A percentile compares a stretch with the other conserved stretches of the same genome.
Evolutionary conservation across 1,284 basidiomycete species (phyloP).

Genomic region (Tetrapyrgos nigripes): DNA sequence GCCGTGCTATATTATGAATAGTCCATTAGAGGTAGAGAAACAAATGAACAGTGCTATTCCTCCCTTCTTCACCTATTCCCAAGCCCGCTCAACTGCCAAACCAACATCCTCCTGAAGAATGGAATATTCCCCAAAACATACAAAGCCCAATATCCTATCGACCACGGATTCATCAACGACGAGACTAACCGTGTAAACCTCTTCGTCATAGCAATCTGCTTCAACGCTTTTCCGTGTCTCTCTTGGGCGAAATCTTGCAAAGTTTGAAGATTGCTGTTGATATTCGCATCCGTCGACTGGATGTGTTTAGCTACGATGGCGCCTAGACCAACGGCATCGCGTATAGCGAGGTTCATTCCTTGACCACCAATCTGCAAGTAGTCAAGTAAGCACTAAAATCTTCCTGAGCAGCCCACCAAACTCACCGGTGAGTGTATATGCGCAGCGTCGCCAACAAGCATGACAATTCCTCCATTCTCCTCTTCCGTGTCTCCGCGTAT

Average conservation of each 20-base stretch:
- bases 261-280: not conserved
- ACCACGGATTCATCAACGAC: not conserved
- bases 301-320: constrained; percentile 12
- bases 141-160: not conserved
- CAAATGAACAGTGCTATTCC: too few species aligned
- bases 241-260: constrained; percentile 4
- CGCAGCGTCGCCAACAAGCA: constrained; percentile 50
- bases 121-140: not conserved
- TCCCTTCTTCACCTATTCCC: constrained; percentile 7
- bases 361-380: constrained; percentile 22
- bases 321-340: constrained; percentile 45
- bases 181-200: not conserved
- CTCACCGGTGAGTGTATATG: constrained; percentile 48
- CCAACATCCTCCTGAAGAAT: not conserved
- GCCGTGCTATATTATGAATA: too few species aligned
- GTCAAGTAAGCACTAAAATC: not conserved
- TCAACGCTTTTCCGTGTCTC: not conserved
- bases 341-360: constrained; percentile 53
- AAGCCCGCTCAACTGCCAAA: constrained; percentile 6
- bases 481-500: constrained; percentile 17
- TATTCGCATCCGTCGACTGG: not conserved
- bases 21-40: too few species aligned
- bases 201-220: constrained; percentile 7
- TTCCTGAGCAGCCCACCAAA: not conserved
- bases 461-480: constrained; percentile 30